These are phyloP conservation scores for Lactuca sativa DNA, from an alignment of 129 eudicot genomes.

Conservation along the genomic window DNA sequence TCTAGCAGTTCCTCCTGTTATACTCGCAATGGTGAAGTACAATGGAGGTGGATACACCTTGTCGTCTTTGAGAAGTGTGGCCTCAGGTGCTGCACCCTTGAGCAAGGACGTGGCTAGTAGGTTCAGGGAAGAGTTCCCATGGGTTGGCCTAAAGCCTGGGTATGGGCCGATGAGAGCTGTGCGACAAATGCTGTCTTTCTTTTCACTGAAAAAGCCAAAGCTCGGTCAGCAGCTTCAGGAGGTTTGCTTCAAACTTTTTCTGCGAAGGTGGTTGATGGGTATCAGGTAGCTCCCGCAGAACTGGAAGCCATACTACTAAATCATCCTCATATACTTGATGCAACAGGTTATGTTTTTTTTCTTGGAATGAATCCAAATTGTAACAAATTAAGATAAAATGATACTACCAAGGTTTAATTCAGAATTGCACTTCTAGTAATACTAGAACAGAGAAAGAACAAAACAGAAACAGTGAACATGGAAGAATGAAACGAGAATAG, in stretches of 20 bases:
- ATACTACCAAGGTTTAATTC: too few relatives aligned
- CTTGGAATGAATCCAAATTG: constrained; percentile 57
- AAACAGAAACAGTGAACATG: too few relatives aligned
- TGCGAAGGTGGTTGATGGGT: constrained; percentile 83
- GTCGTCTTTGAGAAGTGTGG: constrained; percentile 52
- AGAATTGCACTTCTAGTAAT: too few relatives aligned
- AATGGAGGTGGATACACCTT: constrained; percentile 41
- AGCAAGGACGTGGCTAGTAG: constrained; percentile 50
- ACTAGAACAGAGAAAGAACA: too few relatives aligned
- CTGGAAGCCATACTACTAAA: constrained; percentile 64
- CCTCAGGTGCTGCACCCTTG: constrained; percentile 70
- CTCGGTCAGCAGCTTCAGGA: constrained; percentile 57
- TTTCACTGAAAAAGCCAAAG: constrained; percentile 43
- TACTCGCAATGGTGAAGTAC: constrained; percentile 58
- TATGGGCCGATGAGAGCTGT: constrained; percentile 67
- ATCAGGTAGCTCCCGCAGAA: constrained; percentile 94
- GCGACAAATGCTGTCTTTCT: constrained; percentile 55
- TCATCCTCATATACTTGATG: constrained; percentile 67
- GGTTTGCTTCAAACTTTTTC: constrained; percentile 50
- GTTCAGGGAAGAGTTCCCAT: constrained; percentile 57
- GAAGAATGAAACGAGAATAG: too few relatives aligned
- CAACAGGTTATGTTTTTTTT: constrained; percentile 68
- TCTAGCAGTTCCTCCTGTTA: constrained; percentile 81
- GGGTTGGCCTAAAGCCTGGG: constrained; percentile 73
- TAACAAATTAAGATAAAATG: constrained; percentile 8